phyloP scores from a whole-genome alignment of 148 eudicot genomes.

The Drosera capensis region DNA sequence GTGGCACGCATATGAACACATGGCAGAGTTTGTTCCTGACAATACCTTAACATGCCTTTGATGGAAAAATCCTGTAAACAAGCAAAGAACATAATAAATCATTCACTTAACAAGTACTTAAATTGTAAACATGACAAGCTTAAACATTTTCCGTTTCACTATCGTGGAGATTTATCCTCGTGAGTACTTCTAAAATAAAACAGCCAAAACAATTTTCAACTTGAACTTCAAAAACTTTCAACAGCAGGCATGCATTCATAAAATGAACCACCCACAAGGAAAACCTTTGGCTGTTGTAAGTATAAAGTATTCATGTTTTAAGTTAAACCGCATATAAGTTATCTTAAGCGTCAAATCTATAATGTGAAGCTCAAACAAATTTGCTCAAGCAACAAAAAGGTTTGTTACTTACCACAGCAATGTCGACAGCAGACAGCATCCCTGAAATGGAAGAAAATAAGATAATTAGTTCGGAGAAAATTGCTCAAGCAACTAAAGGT shows the following conservation, averaged over 20 bases:
- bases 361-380: neutral
- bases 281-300: no score
- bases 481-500: no score
- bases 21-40: conserved; percentile 25
- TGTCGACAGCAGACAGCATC: conserved; percentile 75
- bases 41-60: conserved; percentile 62
- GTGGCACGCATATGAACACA: conserved; percentile 46
- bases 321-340: neutral
- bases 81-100: conserved; percentile 1
- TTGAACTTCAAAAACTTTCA: no score
- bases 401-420: conserved; percentile 51
- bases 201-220: no score
- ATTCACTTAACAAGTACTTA: neutral
- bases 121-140: neutral
- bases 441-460: conserved; percentile 34
- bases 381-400: neutral
- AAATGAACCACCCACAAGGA: no score
- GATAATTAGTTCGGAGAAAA: no score
- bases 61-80: conserved; percentile 57
- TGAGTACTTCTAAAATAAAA: no score
- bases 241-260: no score
- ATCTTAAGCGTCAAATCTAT: neutral
- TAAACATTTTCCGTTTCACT: no score
- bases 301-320: no score
- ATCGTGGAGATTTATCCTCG: no score